Conservation (phyloP, 164 flowering plant genomes). For the Nymphaea thermarum region DNA sequence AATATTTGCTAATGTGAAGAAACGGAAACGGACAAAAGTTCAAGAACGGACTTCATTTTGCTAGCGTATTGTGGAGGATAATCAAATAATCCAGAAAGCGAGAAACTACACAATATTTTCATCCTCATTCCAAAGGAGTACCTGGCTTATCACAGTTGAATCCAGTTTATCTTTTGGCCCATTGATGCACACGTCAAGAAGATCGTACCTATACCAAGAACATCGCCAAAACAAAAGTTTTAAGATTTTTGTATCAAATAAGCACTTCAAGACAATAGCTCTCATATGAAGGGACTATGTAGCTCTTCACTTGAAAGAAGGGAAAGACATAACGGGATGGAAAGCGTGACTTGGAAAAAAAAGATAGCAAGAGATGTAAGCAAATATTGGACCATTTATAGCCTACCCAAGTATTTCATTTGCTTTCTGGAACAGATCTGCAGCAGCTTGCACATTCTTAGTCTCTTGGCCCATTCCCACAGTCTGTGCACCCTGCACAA, state of each 20-base stretch:
- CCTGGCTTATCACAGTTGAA: conserved; percentile 97
- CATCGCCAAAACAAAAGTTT: background rate
- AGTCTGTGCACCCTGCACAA: conserved; percentile 92
- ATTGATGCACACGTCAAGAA: conserved; percentile 75
- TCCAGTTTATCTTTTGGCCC: conserved; percentile 96
- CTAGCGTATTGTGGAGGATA: background rate
- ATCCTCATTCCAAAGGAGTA: conserved; percentile 11
- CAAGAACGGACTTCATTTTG: background rate
- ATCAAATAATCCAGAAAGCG: background rate
- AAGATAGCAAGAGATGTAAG: background rate
- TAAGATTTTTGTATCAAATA: background rate
- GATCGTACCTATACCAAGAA: conserved; percentile 59
- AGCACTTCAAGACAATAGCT: background rate
- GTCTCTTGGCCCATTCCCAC: conserved; percentile 95
- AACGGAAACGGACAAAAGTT: background rate
- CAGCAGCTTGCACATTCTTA: conserved; percentile 81
- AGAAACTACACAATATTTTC: background rate
- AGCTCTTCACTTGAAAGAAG: no score
- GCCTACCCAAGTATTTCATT: conserved; percentile 84
- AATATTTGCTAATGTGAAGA: no score
- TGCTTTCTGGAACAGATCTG: conserved; percentile 71
- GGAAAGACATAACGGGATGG: no score
- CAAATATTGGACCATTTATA: background rate
- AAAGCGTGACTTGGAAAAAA: background rate
- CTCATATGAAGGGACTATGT: background rate